These are phyloP conservation scores for Oxyria digyna DNA, from an alignment of 148 eudicot genomes.

Conservation along the genomic window DNA sequence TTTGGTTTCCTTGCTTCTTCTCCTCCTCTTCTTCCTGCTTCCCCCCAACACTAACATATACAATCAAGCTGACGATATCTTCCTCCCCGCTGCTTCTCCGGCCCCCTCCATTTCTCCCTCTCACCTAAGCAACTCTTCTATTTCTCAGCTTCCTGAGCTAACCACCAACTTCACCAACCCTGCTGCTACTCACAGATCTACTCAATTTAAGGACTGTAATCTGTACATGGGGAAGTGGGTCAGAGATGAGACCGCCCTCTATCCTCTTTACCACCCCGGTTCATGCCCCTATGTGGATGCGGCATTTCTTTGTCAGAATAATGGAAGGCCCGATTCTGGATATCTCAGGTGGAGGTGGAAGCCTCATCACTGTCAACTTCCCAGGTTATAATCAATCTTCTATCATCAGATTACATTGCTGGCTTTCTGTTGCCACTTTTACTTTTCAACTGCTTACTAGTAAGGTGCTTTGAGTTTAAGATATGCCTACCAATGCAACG, in stretches of 20 bases:
- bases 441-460: not conserved
- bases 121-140: not conserved
- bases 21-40: conserved; percentile 21
- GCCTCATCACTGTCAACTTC: conserved; percentile 78
- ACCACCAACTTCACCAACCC: not conserved
- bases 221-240: conserved; percentile 73
- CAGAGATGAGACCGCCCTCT: conserved; percentile 34
- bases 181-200: not conserved
- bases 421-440: not conserved
- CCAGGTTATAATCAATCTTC: conserved; percentile 34
- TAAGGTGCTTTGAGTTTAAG: not conserved
- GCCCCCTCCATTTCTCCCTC: not conserved
- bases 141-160: not conserved
- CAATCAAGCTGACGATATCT: conserved; percentile 17
- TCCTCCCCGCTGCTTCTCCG: conserved; percentile 7
- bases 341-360: conserved; percentile 89
- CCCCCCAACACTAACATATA: conserved; percentile 13
- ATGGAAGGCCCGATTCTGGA: conserved; percentile 68
- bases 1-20: conserved; percentile 19
- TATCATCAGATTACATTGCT: too few species aligned
- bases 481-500: not conserved
- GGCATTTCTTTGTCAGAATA: conserved; percentile 72
- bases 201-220: conserved; percentile 28
- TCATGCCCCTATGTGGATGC: conserved; percentile 87
- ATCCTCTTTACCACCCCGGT: conserved; percentile 65